A percentile compares a stretch with the other conserved stretches of the same genome.
Conservation (phyloP, 768 basidiomycete species). For the Pleurotus giganteus region DNA sequence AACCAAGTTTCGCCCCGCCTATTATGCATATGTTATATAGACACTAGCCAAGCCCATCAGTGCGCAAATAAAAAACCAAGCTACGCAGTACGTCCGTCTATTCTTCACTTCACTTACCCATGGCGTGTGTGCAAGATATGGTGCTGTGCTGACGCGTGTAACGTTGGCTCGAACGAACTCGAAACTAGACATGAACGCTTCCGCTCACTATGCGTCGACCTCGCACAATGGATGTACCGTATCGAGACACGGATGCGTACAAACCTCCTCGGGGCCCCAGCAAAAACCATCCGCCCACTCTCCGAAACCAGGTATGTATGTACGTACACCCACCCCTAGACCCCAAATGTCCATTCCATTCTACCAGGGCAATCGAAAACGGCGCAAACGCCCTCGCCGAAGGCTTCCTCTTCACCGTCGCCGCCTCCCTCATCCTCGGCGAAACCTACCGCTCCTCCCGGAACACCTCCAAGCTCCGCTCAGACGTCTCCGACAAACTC, state of each 20-base stretch:
- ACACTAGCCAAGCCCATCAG: conserved; percentile 87
- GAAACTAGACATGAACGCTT: conserved; percentile 67
- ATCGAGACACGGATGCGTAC: conserved; percentile 71
- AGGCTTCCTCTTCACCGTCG: conserved; percentile 80
- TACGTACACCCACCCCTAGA: background rate
- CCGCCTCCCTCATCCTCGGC: conserved; percentile 68
- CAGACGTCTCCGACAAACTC: conserved; percentile 68
- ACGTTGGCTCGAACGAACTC: background rate
- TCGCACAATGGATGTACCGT: conserved; percentile 78
- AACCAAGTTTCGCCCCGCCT: no score
- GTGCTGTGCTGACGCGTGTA: background rate
- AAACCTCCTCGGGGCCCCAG: conserved; percentile 74
- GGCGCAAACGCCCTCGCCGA: conserved; percentile 85
- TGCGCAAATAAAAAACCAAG: conserved; percentile 64
- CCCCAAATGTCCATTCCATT: background rate
- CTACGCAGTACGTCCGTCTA: conserved; percentile 54
- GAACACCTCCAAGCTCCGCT: conserved; percentile 67
- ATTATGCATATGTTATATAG: no score
- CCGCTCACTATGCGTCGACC: conserved; percentile 63
- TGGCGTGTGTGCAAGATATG: no score
- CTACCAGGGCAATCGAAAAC: conserved; percentile 73
- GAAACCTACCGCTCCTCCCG: conserved; percentile 77
- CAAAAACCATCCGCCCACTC: conserved; percentile 69
- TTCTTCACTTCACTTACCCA: background rate
- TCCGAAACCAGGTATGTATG: conserved; percentile 66